Evolutionary conservation across 83 land plant species (phyloP).

Genomic region (Diphasiastrum complanatum): DNA sequence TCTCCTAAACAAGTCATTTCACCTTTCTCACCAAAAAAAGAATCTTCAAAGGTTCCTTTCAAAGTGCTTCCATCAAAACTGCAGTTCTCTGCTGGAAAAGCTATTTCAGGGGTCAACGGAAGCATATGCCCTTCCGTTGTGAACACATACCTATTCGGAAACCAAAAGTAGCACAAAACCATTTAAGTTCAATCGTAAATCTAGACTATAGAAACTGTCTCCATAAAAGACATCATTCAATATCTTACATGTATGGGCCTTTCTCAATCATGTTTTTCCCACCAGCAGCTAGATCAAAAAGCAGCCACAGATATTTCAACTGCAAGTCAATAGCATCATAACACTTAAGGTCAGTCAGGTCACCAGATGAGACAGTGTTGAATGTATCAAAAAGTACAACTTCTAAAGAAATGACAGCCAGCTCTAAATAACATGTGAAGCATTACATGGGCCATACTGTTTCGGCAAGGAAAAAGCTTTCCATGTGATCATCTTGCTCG

Average conservation of each 20-base stretch:
- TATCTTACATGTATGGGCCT: slow-evolving; percentile 88
- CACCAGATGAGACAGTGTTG: slow-evolving; percentile 3
- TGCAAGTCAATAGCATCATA: slow-evolving; percentile 22
- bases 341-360: slow-evolving; percentile 4
- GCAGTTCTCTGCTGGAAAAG: slow-evolving; percentile 68
- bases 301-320: slow-evolving; percentile 96
- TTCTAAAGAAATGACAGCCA: background rate
- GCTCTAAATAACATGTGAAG: background rate
- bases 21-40: slow-evolving; percentile 6
- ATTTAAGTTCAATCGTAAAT: background rate
- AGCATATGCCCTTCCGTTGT: slow-evolving; percentile 93
- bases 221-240: background rate
- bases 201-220: background rate
- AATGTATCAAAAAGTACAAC: slow-evolving; percentile 3
- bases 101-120: slow-evolving; percentile 87
- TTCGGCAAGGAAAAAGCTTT: slow-evolving; percentile 98
- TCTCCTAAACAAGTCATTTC: slow-evolving; percentile 12
- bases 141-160: slow-evolving; percentile 58
- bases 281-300: slow-evolving; percentile 91
- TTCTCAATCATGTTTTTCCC: slow-evolving; percentile 88
- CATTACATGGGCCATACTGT: slow-evolving; percentile 54
- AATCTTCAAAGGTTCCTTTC: too few relatives aligned
- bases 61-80: slow-evolving; percentile 71
- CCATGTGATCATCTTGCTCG: slow-evolving; percentile 97
- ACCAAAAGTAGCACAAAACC: background rate